Conservation (phyloP, 2,329 filamentous ascomycete species). For the Juglanconis oblonga region DNA sequence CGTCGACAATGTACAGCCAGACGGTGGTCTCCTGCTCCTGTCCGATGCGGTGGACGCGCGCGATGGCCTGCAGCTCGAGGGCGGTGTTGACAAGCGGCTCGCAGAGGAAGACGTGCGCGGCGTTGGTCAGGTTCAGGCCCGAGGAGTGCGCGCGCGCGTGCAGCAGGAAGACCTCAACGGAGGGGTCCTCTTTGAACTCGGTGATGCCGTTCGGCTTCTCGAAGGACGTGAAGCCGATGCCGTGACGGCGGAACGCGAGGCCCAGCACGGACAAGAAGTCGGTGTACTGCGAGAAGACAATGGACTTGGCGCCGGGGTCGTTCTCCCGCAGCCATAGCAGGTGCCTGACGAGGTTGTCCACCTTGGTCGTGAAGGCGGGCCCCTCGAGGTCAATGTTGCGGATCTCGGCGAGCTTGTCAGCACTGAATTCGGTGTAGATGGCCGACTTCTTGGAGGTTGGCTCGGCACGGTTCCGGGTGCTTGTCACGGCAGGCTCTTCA, state of each 20-base stretch:
- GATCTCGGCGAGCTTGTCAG: slow-evolving; percentile 72
- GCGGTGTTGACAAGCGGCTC: slow-evolving; percentile 93
- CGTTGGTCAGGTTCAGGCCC: slow-evolving; percentile 87
- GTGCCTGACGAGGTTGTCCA: slow-evolving; percentile 79
- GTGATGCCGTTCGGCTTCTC: slow-evolving; percentile 66
- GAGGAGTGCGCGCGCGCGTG: slow-evolving; percentile 86
- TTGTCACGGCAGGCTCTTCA: slow-evolving; percentile 20
- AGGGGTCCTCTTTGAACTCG: slow-evolving; percentile 72
- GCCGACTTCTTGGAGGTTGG: slow-evolving; percentile 31
- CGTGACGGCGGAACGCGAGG: slow-evolving; percentile 66
- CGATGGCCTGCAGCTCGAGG: slow-evolving; percentile 91
- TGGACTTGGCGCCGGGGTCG: slow-evolving; percentile 83
- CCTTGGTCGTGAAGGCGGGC: slow-evolving; percentile 81
- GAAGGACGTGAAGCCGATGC: slow-evolving; percentile 72
- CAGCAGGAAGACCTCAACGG: slow-evolving; percentile 78
- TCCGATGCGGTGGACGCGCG: slow-evolving; percentile 90
- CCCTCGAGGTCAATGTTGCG: slow-evolving; percentile 73
- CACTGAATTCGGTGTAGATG: slow-evolving; percentile 78
- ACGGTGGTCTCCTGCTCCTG: slow-evolving; percentile 86
- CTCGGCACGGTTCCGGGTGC: slow-evolving; percentile 15
- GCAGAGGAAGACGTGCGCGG: slow-evolving; percentile 90
- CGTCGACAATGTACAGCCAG: slow-evolving; percentile 90
- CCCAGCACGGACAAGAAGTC: slow-evolving; percentile 75
- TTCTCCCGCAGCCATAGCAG: slow-evolving; percentile 80
- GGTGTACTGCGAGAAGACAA: slow-evolving; percentile 86